Base-by-base conservation (phyloP, 108 stramenopile species). In the Pseudonitzschia multiseries region DNA sequence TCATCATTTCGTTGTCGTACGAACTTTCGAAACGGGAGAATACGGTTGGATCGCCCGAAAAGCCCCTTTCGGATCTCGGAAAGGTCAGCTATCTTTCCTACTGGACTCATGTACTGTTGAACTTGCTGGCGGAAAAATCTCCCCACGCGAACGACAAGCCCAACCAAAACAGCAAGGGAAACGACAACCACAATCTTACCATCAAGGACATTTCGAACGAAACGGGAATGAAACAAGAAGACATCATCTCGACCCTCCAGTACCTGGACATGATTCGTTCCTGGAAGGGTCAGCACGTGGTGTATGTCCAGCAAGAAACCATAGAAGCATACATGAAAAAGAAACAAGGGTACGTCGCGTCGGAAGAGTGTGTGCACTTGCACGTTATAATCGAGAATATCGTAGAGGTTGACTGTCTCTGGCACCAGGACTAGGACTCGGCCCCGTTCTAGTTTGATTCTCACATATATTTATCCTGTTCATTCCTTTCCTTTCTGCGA, bases 231-330 rank as follows among this genome's bases (percentile, higher is more conserved):
- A 96, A 94, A 77, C 81, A 81, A 24, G 99, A 99, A 76, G 98
- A 99, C 81, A 96, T 99, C 56, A 94, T 99, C 42, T 91, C 88
- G 41, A 99, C 99, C 9, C 82, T 99, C 68, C 96, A 98, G 70
- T 85, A 80, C 32, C 73, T 98, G 62, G 93, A 94, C 66, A 92
- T 99, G 90, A 95, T 99, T 64, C 89, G 94, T 68, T 91, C 90
- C 69, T 98, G 97, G 97, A 99, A 98, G 82, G 99, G 99, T 4
- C 99, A 98, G 85, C 97, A 98, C 83, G 97, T 98, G 15, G 86
- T 96, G 18, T 89, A 89, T 73, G 93, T 94, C 69, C 87, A 89
- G 61, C 90, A 91, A 74, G 80, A 83, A 31, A 81, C 79, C 24
- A 80, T 96, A 61, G 73, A 84, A 31, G 80, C 89, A 54, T 96